These are phyloP conservation scores for Colletotrichum nymphaeae DNA, from an alignment of 2,329 filamentous ascomycete genomes.

Conservation along the genomic window DNA sequence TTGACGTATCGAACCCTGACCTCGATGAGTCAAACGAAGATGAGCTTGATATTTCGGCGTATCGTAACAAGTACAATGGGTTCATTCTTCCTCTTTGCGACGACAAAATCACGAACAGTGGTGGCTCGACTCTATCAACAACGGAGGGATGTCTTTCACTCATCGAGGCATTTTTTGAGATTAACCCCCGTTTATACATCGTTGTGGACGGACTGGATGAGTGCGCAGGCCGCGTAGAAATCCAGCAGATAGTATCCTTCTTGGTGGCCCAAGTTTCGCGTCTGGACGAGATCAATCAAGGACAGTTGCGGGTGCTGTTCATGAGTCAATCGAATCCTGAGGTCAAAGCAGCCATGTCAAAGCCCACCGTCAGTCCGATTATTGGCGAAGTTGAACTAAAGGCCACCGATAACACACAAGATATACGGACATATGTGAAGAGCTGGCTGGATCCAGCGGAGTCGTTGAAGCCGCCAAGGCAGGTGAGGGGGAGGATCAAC, in stretches of 20 bases:
- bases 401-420: conserved; percentile 27
- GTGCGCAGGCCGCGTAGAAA: conserved; percentile 43
- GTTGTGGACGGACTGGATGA: conserved; percentile 59
- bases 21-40: background rate
- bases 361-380: conserved; percentile 21
- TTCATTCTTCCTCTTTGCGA: conserved; percentile 44
- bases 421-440: conserved; percentile 29
- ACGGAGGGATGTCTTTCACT: conserved; percentile 41
- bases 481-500: background rate
- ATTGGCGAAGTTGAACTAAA: conserved; percentile 46
- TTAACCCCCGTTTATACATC: conserved; percentile 45
- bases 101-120: conserved; percentile 41
- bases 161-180: conserved; percentile 45
- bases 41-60: background rate
- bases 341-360: conserved; percentile 40
- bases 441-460: background rate
- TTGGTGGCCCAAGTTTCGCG: conserved; percentile 38
- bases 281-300: conserved; percentile 38
- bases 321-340: conserved; percentile 45
- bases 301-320: conserved; percentile 45
- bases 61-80: conserved; percentile 31
- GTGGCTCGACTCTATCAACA: conserved; percentile 41
- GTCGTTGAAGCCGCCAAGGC: background rate
- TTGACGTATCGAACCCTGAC: background rate
- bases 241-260: conserved; percentile 43